Percentiles rank a stretch among this genome's conserved stretches.
These are phyloP conservation scores for Metschnikowia chrysomelidarum DNA, from an alignment of 805 yeast genomes.

Conservation along the genomic window DNA sequence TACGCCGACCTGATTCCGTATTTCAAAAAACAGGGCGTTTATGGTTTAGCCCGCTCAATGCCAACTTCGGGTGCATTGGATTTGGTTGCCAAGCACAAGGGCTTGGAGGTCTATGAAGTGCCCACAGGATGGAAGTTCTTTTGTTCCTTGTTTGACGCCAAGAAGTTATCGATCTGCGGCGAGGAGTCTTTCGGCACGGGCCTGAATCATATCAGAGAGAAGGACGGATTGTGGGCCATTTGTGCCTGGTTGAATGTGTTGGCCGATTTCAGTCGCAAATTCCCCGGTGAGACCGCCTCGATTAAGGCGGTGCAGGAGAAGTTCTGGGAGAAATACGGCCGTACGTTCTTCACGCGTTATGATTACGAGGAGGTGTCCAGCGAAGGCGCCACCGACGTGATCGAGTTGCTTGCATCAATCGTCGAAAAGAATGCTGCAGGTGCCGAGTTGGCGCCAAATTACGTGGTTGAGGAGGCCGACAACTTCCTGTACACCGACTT, in stretches of 20 bases:
- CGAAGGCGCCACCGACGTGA: conserved; percentile 71
- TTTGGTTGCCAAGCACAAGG: conserved; percentile 77
- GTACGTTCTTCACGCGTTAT: conserved; percentile 95
- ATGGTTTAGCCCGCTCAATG: conserved; percentile 96
- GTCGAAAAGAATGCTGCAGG: conserved; percentile 44
- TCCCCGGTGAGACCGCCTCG: conserved; percentile 58
- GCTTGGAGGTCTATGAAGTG: conserved; percentile 81
- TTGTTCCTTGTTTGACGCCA: conserved; percentile 91
- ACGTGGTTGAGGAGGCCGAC: conserved; percentile 69
- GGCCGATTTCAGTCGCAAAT: conserved; percentile 69
- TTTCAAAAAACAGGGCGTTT: conserved; percentile 77
- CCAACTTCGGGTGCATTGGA: conserved; percentile 96
- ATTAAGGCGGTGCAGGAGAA: conserved; percentile 76
- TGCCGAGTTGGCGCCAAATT: conserved; percentile 44
- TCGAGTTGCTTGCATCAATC: conserved; percentile 42
- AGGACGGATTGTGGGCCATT: conserved; percentile 97
- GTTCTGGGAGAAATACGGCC: conserved; percentile 91
- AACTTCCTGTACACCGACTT: conserved; percentile 91
- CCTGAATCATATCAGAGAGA: conserved; percentile 94
- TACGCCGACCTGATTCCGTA: conserved; percentile 89
- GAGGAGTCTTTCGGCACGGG: conserved; percentile 99
- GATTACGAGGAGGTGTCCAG: conserved; percentile 83
- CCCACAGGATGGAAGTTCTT: conserved; percentile 99
- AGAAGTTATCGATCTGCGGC: conserved; percentile 93
- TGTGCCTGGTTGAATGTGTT: conserved; percentile 95